Conservation (phyloP, 1,284 basidiomycete species). For the Neonothopanus nambi region DNA sequence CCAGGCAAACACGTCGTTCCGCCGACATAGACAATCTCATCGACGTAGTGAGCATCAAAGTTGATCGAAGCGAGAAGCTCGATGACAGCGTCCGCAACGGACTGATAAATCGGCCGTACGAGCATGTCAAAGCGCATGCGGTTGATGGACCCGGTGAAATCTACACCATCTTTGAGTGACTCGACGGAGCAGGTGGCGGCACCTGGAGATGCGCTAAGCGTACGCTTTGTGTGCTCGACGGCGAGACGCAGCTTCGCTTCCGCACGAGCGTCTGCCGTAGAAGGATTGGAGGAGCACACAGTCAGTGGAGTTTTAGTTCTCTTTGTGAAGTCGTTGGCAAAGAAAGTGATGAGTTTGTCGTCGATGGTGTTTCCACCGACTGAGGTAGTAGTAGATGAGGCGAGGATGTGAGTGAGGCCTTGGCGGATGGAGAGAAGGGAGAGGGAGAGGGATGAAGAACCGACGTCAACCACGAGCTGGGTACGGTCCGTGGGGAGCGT, state of each 20-base stretch:
- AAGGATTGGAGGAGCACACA: conserved; percentile 52
- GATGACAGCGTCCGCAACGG: conserved; percentile 64
- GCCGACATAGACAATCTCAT: conserved; percentile 92
- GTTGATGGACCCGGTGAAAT: conserved; percentile 93
- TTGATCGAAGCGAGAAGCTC: conserved; percentile 62
- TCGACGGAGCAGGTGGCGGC: conserved; percentile 94
- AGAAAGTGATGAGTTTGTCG: conserved; percentile 85
- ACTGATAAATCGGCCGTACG: conserved; percentile 70
- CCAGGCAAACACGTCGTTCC: conserved; percentile 87
- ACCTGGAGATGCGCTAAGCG: conserved; percentile 85
- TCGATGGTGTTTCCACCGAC: conserved; percentile 73
- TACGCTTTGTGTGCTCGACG: conserved; percentile 94
- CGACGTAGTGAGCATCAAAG: conserved; percentile 79
- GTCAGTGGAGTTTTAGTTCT: conserved; percentile 85
- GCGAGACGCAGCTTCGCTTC: conserved; percentile 93
- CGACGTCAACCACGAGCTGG: conserved; percentile 73
- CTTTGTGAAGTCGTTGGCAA: conserved; percentile 96
- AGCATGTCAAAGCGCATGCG: conserved; percentile 93
- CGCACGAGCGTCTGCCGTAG: conserved; percentile 76
- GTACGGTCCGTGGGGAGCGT: conserved; percentile 57
- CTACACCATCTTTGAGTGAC: conserved; percentile 91
- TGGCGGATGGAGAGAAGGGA: conserved; percentile 66
- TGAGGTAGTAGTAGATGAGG: conserved; percentile 47
- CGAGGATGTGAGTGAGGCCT: conserved; percentile 61
- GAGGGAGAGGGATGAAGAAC: conserved; percentile 62